These are phyloP conservation scores for Schizonepeta tenuifolia DNA, from an alignment of 257 asterid genomes.

Conservation along the genomic window DNA sequence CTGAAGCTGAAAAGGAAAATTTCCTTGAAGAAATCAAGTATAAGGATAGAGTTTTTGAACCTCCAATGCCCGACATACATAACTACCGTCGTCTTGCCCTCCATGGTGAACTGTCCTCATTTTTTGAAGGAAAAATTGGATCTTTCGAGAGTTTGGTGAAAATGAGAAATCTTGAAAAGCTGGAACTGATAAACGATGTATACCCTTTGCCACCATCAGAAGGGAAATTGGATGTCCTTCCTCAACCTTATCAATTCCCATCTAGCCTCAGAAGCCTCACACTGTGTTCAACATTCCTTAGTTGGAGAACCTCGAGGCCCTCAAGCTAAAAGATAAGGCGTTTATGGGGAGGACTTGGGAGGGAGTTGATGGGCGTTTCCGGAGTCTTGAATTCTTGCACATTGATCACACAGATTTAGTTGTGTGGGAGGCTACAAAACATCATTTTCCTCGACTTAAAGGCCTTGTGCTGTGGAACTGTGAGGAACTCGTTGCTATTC, in stretches of 20 bases:
- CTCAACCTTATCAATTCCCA: neutral
- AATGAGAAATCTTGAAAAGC: neutral
- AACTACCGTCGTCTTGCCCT: slow-evolving; percentile 5
- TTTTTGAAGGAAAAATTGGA: neutral
- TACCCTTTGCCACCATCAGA: neutral
- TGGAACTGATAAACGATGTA: neutral
- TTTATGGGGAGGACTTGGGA: neutral
- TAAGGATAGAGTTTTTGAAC: neutral
- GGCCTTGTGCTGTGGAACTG: neutral
- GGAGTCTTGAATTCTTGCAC: neutral
- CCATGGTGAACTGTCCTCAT: neutral
- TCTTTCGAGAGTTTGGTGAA: neutral
- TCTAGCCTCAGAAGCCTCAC: neutral
- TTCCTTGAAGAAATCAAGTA: slow-evolving; percentile 19
- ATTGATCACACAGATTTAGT: neutral
- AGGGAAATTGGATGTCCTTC: neutral
- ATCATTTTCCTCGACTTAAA: neutral
- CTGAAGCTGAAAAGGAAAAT: slow-evolving; percentile 12
- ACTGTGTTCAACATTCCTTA: neutral
- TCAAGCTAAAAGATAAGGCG: slow-evolving; percentile 1
- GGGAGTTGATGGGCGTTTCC: neutral
- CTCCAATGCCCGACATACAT: neutral
- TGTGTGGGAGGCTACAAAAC: neutral
- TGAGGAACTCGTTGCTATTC: neutral
- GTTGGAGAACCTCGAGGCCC: neutral